phyloP scores from a whole-genome alignment of 1,139 yeast genomes.

The Pichia sp. region DNA sequence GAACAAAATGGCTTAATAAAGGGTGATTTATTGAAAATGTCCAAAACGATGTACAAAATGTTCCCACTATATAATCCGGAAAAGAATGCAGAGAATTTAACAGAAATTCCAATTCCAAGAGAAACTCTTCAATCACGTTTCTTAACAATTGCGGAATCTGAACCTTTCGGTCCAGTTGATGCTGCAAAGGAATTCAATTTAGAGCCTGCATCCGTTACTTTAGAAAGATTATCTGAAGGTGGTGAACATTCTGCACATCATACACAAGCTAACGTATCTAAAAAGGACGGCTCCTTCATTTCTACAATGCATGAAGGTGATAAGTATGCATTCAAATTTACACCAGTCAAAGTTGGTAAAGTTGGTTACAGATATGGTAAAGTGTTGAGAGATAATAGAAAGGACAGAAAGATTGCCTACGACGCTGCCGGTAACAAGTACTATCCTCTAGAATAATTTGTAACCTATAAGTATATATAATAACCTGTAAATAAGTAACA shows the following conservation, averaged over 20 bases:
- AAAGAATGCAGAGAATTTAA: constrained; percentile 55
- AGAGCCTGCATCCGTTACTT: constrained; percentile 77
- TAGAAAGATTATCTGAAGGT: constrained; percentile 57
- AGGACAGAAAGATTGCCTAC: constrained; percentile 72
- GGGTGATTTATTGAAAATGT: constrained; percentile 49
- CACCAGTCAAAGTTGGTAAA: constrained; percentile 68
- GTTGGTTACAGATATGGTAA: constrained; percentile 94
- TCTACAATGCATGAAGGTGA: constrained; percentile 53
- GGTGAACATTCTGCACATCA: constrained; percentile 39
- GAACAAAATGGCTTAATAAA: constrained; percentile 44
- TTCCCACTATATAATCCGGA: constrained; percentile 61
- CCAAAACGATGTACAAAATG: constrained; percentile 64
- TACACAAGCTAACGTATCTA: constrained; percentile 15
- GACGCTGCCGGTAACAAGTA: constrained; percentile 63
- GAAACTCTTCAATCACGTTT: constrained; percentile 80
- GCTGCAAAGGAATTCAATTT: constrained; percentile 83
- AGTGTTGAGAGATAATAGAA: constrained; percentile 80
- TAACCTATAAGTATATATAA: neutral
- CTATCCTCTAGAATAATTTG: constrained; percentile 29
- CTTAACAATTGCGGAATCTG: constrained; percentile 85
- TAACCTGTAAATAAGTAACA: constrained; percentile 1
- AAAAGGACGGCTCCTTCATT: constrained; percentile 29
- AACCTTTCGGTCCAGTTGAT: constrained; percentile 95
- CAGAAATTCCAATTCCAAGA: constrained; percentile 92
- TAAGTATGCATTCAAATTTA: constrained; percentile 62